Evolutionary conservation across 2,329 filamentous ascomycete genomes (phyloP).

Genomic region (Ophiostoma sp.): DNA sequence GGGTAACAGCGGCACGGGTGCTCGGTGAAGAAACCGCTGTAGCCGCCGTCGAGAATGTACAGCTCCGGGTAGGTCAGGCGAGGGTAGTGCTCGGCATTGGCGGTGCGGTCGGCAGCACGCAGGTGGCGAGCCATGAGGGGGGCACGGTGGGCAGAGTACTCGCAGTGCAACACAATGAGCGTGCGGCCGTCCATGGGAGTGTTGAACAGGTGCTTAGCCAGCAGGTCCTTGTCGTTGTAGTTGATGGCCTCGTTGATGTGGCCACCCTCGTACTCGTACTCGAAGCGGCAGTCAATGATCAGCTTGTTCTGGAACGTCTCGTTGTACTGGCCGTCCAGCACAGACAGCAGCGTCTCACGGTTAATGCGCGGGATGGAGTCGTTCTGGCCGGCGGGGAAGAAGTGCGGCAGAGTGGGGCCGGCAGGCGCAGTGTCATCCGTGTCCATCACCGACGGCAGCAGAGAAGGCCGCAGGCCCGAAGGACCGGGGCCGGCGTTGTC

Average conservation of each 20-base stretch:
- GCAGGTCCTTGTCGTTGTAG: conserved; percentile 90
- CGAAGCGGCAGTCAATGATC: conserved; percentile 93
- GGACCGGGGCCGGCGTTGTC: conserved; percentile 45
- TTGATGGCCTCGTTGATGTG: conserved; percentile 93
- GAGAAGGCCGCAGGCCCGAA: conserved; percentile 40
- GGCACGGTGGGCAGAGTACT: conserved; percentile 94
- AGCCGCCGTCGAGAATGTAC: conserved; percentile 94
- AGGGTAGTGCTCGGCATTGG: conserved; percentile 83
- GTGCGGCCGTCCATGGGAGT: conserved; percentile 63
- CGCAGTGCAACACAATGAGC: conserved; percentile 90
- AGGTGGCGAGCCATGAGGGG: conserved; percentile 95
- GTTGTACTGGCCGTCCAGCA: conserved; percentile 79
- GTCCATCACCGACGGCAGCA: conserved; percentile 73
- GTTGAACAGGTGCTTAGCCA: conserved; percentile 73
- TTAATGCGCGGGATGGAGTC: conserved; percentile 87
- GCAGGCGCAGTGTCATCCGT: conserved; percentile 62
- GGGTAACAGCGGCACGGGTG: conserved; percentile 80
- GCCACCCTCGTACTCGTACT: conserved; percentile 96
- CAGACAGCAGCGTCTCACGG: conserved; percentile 72
- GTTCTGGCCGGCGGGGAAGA: conserved; percentile 69
- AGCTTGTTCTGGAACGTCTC: conserved; percentile 72
- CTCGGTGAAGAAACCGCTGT: conserved; percentile 83
- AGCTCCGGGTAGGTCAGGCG: conserved; percentile 90
- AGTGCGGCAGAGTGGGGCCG: conserved; percentile 74
- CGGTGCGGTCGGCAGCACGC: conserved; percentile 77